phyloP scores from a whole-genome alignment of 23 red algal genomes.

The Gracilaria caudata region DNA sequence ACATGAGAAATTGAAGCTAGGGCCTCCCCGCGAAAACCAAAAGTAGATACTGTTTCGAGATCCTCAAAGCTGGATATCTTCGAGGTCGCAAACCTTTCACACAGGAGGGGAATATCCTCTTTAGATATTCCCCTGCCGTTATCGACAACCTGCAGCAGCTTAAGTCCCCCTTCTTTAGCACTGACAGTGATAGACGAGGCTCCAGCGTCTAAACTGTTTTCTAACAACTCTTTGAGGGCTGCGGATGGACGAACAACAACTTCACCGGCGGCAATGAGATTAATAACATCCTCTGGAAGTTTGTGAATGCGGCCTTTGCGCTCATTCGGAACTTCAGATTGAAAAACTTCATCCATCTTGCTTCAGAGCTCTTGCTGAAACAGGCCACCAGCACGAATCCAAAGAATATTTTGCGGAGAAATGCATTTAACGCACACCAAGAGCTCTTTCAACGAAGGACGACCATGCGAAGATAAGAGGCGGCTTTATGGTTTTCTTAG shows the following conservation, averaged over 20 bases:
- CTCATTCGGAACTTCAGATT: not conserved
- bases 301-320: conserved; percentile 36
- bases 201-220: conserved; percentile 93
- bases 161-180: conserved; percentile 68
- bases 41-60: conserved; percentile 67
- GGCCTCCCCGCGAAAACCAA: conserved; percentile 98
- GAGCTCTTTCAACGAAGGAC: not conserved
- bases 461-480: not conserved
- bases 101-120: conserved; percentile 82
- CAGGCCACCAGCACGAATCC: not conserved
- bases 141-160: conserved; percentile 74
- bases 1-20: conserved; percentile 91
- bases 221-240: conserved; percentile 96
- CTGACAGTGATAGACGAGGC: conserved; percentile 76
- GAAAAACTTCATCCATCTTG: not conserved
- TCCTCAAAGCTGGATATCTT: conserved; percentile 83
- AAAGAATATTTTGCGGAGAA: not conserved
- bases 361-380: not conserved
- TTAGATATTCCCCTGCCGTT: conserved; percentile 80
- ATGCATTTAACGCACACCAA: not conserved
- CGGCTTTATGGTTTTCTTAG: not conserved
- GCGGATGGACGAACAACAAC: conserved; percentile 79
- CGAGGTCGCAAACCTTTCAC: conserved; percentile 82
- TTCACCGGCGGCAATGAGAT: conserved; percentile 95
- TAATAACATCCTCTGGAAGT: conserved; percentile 72